Base-by-base conservation (phyloP, 768 basidiomycete genomes). In the Macrocybe gigantea region DNA sequence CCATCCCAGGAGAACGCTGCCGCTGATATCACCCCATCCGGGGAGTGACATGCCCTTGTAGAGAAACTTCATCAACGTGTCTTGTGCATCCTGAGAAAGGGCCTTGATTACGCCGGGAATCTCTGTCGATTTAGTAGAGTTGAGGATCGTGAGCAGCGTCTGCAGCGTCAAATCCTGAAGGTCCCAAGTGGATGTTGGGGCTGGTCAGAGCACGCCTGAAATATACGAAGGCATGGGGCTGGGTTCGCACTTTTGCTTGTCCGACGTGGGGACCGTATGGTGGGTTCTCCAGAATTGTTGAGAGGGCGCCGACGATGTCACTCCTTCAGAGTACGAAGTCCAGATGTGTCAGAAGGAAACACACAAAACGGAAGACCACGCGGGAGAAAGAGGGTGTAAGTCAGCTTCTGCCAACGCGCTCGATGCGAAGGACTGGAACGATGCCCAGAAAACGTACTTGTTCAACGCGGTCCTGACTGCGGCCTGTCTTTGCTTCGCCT, bases 31-130 rank as follows among this genome's bases (percentile, higher is more conserved):
- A n/a, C 74, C 77, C 73, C 74, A 77, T 12, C 76, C 77, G 15
- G 77, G 76, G 72, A 78, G 73, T 2, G 69, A 76, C 94, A 96
- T 97, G 11, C 91, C 94, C 70, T 98, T 98, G 79, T 97, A 98
- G 11, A 98, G 72, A 61, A 95, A 98, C 63, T 94, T 95, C 95
- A 96, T 98, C 46, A 97, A 75, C 32, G 85, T 88, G 60, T 96
- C 95, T 59, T 93, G 90, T 38, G 77, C 69, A 44, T 89, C 85
- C 55, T 77, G 77, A 2, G 83, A 77, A 31, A 97, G 75, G 0
- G 74, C 64, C 58, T 83, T 87, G 63, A 96, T 75, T 43, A 88
- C 80, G 22, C 69, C 68, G 2, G 85, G 74, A 53, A 97, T 91
- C 53, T 97, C 94, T 2, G 89, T 77, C 5, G 92, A 72, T 63